Conservation (phyloP, 805 yeast genomes). For the Sungouiella thailandica region DNA sequence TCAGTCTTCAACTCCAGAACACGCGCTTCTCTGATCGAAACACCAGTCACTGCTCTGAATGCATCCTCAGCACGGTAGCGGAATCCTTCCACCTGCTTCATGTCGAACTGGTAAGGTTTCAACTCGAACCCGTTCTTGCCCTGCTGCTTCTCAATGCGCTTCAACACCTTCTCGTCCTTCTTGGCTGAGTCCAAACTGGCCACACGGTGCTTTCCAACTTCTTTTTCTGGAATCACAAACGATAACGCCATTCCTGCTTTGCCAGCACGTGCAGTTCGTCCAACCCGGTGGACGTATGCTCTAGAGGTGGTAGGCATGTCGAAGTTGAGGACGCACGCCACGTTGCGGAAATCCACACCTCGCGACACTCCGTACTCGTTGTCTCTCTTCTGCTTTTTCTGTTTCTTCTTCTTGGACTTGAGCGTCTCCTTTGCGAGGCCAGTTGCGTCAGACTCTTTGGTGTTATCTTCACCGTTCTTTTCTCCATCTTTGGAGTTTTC, state of each 20-base stretch:
- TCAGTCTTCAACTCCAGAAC: constrained; percentile 84
- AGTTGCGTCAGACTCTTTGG: not conserved
- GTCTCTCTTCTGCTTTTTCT: constrained; percentile 41
- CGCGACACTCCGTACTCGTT: constrained; percentile 91
- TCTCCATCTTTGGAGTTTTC: constrained; percentile 14
- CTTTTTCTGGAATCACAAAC: constrained; percentile 78
- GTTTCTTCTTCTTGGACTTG: constrained; percentile 17
- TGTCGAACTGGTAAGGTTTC: constrained; percentile 86
- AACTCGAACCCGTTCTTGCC: constrained; percentile 65
- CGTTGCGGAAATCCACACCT: constrained; percentile 95
- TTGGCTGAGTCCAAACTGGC: constrained; percentile 68
- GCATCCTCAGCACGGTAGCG: constrained; percentile 97
- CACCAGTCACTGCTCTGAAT: constrained; percentile 87
- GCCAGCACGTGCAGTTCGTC: constrained; percentile 97
- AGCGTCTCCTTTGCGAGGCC: constrained; percentile 10
- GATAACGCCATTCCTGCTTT: constrained; percentile 92
- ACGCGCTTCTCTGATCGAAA: constrained; percentile 89
- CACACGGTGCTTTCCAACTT: constrained; percentile 83
- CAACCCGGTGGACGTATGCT: constrained; percentile 88
- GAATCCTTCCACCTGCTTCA: constrained; percentile 90
- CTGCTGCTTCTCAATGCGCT: constrained; percentile 74
- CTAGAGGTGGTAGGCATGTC: constrained; percentile 88
- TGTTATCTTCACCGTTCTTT: constrained; percentile 9
- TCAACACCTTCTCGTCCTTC: constrained; percentile 81
- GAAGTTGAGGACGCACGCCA: constrained; percentile 93